Evolutionary conservation across 208 protist genomes (phyloP).

Genomic region (Endotrypanum monterogeii): DNA sequence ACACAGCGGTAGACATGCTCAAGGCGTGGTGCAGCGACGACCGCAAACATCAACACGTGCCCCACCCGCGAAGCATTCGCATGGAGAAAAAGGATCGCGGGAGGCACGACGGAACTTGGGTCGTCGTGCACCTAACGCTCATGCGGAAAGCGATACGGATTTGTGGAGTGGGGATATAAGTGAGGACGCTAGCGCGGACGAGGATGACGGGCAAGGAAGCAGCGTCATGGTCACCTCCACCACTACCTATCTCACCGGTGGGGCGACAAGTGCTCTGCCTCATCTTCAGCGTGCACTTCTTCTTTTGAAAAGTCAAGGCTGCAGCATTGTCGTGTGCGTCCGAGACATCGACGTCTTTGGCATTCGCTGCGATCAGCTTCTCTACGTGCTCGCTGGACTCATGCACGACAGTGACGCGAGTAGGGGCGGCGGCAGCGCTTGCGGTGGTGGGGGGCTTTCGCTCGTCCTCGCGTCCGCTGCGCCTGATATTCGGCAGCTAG

Average conservation of each 20-base stretch:
- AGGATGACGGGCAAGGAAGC: slow-evolving; percentile 17
- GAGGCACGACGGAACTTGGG: not conserved
- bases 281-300: slow-evolving; percentile 76
- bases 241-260: slow-evolving; percentile 52
- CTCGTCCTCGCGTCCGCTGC: slow-evolving; percentile 71
- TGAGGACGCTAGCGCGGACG: slow-evolving; percentile 25
- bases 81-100: not conserved
- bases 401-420: slow-evolving; percentile 76
- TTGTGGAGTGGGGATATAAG: not conserved
- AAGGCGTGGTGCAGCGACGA: not conserved
- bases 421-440: slow-evolving; percentile 8
- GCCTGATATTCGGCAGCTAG: slow-evolving; percentile 72
- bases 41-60: not conserved
- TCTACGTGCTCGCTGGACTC: slow-evolving; percentile 86
- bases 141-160: not conserved
- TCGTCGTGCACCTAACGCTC: not conserved
- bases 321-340: slow-evolving; percentile 76
- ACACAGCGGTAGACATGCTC: not conserved
- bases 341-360: slow-evolving; percentile 77
- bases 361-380: slow-evolving; percentile 79
- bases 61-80: not conserved
- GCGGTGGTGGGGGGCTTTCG: slow-evolving; percentile 47
- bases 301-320: slow-evolving; percentile 60
- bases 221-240: slow-evolving; percentile 58
- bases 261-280: slow-evolving; percentile 69